phyloP scores from a whole-genome alignment of 2,329 filamentous ascomycete genomes.

The Aureobasidium lini region DNA sequence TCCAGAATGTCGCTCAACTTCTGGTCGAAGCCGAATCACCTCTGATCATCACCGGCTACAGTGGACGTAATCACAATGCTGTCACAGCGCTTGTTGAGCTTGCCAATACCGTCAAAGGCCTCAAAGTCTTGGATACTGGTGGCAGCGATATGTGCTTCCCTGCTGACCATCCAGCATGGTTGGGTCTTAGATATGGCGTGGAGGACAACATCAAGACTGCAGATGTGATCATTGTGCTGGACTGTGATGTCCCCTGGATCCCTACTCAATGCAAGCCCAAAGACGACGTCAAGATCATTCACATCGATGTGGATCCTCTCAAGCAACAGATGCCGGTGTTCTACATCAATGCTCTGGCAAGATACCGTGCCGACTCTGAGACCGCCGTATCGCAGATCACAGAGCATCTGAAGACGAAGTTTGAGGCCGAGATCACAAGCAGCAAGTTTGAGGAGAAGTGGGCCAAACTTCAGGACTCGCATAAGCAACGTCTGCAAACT shows the following conservation, averaged over 20 bases:
- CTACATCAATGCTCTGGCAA: slow-evolving; percentile 46
- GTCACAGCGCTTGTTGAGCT: slow-evolving; percentile 58
- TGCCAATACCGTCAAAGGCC: slow-evolving; percentile 58
- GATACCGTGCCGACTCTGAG: slow-evolving; percentile 45
- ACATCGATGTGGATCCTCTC: slow-evolving; percentile 60
- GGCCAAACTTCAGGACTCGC: slow-evolving; percentile 48
- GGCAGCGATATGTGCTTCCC: slow-evolving; percentile 79
- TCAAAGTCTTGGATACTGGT: slow-evolving; percentile 67
- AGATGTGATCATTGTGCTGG: slow-evolving; percentile 76
- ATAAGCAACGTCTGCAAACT: slow-evolving; percentile 51
- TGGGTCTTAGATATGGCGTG: slow-evolving; percentile 62
- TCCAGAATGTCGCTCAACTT: slow-evolving; percentile 54
- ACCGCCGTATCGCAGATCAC: slow-evolving; percentile 63
- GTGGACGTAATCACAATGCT: slow-evolving; percentile 58
- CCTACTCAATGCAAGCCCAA: slow-evolving; percentile 62
- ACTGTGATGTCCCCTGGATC: slow-evolving; percentile 93
- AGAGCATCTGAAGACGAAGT: slow-evolving; percentile 47
- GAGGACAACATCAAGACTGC: slow-evolving; percentile 68
- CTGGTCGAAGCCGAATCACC: slow-evolving; percentile 59
- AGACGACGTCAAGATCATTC: slow-evolving; percentile 50
- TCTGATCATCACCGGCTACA: slow-evolving; percentile 63
- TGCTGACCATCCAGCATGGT: slow-evolving; percentile 53
- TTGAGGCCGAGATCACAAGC: slow-evolving; percentile 36
- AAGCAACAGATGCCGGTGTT: slow-evolving; percentile 56
- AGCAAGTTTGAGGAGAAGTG: slow-evolving; percentile 41